phyloP scores from a whole-genome alignment of 805 yeast species.

The Spathaspora arborariae region DNA sequence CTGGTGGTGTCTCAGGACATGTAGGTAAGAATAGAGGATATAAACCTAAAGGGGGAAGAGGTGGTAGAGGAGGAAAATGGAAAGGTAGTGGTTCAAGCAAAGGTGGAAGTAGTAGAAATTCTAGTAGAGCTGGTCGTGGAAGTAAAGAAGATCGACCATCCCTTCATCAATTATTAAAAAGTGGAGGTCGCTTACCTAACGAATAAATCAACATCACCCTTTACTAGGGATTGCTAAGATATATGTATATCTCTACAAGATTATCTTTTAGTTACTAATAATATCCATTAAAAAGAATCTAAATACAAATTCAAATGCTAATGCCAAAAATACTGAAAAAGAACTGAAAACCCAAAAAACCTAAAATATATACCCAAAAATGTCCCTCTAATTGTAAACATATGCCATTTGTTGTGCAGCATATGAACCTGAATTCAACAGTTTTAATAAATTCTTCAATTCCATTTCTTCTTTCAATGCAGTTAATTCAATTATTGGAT shows the following conservation, averaged over 20 bases:
- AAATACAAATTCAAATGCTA: background rate
- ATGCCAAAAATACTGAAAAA: background rate
- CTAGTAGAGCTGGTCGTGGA: background rate
- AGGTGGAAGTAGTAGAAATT: background rate
- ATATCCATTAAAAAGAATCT: background rate
- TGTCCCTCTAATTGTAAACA: slow-evolving; percentile 3
- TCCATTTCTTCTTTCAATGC: slow-evolving; percentile 33
- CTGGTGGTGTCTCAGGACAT: too few relatives aligned
- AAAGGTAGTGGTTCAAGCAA: background rate
- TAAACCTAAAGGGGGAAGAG: slow-evolving; percentile 1
- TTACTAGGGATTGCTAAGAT: background rate
- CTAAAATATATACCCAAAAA: background rate
- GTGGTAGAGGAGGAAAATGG: background rate
- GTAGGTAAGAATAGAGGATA: too few relatives aligned
- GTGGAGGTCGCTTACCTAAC: background rate
- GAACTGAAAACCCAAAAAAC: background rate
- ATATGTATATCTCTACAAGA: background rate
- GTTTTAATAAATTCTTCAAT: slow-evolving; percentile 24
- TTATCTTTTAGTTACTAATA: background rate
- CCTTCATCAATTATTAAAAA: background rate
- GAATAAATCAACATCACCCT: background rate
- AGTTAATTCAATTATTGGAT: slow-evolving; percentile 32
- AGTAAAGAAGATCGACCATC: background rate
- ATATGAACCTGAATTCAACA: slow-evolving; percentile 7
- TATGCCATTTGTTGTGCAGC: slow-evolving; percentile 5